These are phyloP conservation scores for Serendipita indica DNA, from an alignment of 768 basidiomycete genomes.

Conservation along the genomic window DNA sequence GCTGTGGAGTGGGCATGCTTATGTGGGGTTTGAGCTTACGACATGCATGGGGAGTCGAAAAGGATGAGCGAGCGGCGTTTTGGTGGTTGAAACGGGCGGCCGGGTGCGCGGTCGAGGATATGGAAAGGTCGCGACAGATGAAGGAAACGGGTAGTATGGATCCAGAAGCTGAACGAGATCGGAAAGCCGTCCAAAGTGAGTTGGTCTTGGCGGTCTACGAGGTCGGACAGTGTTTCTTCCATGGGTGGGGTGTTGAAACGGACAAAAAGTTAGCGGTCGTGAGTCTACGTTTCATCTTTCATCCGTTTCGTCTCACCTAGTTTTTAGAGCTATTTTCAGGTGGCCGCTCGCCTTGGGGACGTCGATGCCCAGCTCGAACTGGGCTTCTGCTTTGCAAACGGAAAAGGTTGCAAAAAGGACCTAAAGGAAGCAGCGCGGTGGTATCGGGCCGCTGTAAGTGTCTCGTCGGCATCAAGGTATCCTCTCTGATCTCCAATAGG, in stretches of 20 bases:
- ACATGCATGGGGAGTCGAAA: constrained; percentile 77
- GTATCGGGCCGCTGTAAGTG: constrained; percentile 71
- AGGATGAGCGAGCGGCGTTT: constrained; percentile 67
- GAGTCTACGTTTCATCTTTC: constrained; percentile 21
- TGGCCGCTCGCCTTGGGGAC: constrained; percentile 75
- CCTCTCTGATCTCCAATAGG: constrained; percentile 24
- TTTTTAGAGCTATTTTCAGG: constrained; percentile 62
- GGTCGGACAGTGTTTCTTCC: constrained; percentile 84
- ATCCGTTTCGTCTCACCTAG: constrained; percentile 5
- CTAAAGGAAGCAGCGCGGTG: constrained; percentile 74
- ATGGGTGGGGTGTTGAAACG: constrained; percentile 78
- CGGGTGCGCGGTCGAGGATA: constrained; percentile 59
- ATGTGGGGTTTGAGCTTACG: constrained; percentile 81
- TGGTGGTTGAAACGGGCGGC: constrained; percentile 73
- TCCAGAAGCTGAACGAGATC: constrained; percentile 26
- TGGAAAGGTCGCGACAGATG: constrained; percentile 40
- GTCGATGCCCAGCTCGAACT: constrained; percentile 76
- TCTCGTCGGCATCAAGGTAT: neutral
- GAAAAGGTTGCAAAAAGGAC: constrained; percentile 80
- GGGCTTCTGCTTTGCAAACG: constrained; percentile 73
- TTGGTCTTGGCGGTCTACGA: constrained; percentile 82
- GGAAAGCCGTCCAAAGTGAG: constrained; percentile 47
- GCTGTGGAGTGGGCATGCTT: constrained; percentile 79
- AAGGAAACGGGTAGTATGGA: neutral
- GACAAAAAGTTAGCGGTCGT: constrained; percentile 85